A percentile compares a stretch with the other conserved stretches of the same genome.
Evolutionary conservation across 306 rosid species (phyloP).

Genomic region (Cyclanthera cordifolia): DNA sequence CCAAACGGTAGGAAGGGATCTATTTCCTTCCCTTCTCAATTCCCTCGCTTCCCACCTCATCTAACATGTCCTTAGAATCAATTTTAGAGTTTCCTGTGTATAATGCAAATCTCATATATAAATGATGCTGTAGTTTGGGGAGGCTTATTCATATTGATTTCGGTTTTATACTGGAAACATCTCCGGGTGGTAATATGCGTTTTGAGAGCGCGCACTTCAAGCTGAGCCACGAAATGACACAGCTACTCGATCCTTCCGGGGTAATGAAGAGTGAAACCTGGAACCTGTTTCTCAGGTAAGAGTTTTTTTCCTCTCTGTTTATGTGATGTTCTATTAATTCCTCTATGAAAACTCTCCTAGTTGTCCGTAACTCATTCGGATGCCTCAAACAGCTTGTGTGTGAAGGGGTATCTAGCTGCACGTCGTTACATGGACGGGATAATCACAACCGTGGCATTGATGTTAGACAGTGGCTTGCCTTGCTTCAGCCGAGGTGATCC

Average conservation of each 20-base stretch:
- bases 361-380: not conserved
- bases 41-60: too few relatives aligned
- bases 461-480: constrained; percentile 93
- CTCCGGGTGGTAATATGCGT: constrained; percentile 96
- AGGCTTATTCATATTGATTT: constrained; percentile 93
- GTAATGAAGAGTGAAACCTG: constrained; percentile 95
- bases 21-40: too few relatives aligned
- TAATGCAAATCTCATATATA: not conserved
- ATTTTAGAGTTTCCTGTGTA: not conserved
- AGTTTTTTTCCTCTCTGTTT: not conserved
- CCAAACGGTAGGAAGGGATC: too few relatives aligned
- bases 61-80: too few relatives aligned
- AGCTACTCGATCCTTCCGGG: constrained; percentile 85
- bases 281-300: constrained; percentile 80
- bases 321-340: not conserved
- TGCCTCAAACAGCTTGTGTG: constrained; percentile 50
- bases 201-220: constrained; percentile 97
- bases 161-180: constrained; percentile 91
- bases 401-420: constrained; percentile 88
- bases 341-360: not conserved
- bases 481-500: constrained; percentile 98
- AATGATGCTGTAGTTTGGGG: constrained; percentile 57
- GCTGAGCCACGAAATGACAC: constrained; percentile 99
- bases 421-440: constrained; percentile 86
- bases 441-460: constrained; percentile 52